A percentile compares a stretch with the other conserved stretches of the same genome.
Evolutionary conservation across 1,139 yeast species (phyloP).

Genomic region (Saccharomyces hybrid): DNA sequence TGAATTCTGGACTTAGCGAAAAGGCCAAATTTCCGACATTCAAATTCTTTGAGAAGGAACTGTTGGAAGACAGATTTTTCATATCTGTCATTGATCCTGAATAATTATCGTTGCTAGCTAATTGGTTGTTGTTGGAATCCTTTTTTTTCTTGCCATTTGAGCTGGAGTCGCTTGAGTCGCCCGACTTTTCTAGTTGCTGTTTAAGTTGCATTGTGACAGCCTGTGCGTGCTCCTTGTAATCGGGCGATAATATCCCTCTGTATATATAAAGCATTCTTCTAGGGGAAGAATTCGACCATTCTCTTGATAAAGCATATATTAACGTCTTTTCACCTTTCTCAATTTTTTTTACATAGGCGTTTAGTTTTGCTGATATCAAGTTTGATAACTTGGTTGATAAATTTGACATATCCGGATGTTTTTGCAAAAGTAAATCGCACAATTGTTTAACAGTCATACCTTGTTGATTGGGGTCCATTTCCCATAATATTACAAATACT

Average conservation of each 20-base stretch:
- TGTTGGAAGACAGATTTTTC: neutral
- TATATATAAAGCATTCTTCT: slow-evolving; percentile 82
- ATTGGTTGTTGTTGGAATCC: neutral
- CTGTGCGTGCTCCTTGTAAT: slow-evolving; percentile 62
- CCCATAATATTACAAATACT: slow-evolving; percentile 62
- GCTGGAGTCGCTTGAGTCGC: neutral
- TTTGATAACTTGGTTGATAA: slow-evolving; percentile 74
- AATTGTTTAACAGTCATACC: slow-evolving; percentile 85
- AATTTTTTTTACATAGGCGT: slow-evolving; percentile 75
- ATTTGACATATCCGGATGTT: slow-evolving; percentile 77
- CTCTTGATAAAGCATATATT: slow-evolving; percentile 68
- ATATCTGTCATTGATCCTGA: neutral
- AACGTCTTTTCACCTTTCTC: slow-evolving; percentile 69
- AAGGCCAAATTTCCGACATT: slow-evolving; percentile 8
- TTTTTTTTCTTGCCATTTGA: slow-evolving; percentile 1
- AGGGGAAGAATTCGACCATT: slow-evolving; percentile 86
- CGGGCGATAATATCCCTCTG: slow-evolving; percentile 68
- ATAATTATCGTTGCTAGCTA: neutral
- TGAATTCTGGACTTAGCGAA: slow-evolving; percentile 26
- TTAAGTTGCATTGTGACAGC: slow-evolving; percentile 38
- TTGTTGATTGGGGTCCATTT: slow-evolving; percentile 55
- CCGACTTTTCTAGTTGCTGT: slow-evolving; percentile 14
- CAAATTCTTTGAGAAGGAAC: slow-evolving; percentile 1
- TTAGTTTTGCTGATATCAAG: slow-evolving; percentile 71
- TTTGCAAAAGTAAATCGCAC: slow-evolving; percentile 62